Evolutionary conservation across 1,284 basidiomycete species (phyloP).

Genomic region (Cronartium ribicola): DNA sequence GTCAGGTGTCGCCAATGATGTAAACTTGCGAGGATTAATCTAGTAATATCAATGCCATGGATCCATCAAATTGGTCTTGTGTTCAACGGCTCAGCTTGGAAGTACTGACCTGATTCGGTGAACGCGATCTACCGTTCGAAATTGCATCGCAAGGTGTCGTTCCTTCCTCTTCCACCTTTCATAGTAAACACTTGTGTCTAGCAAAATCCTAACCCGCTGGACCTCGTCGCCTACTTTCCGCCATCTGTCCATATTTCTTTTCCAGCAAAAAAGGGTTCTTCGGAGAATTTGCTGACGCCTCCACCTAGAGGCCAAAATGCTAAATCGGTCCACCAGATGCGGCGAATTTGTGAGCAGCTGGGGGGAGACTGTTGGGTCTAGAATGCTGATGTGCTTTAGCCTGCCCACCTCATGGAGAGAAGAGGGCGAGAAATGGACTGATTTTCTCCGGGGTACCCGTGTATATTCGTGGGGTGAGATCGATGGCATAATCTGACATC

Average conservation of each 20-base stretch:
- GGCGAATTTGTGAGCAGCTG: not conserved
- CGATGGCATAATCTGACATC: too few species aligned
- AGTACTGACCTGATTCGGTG: conserved; percentile 13
- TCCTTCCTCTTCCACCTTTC: conserved; percentile 25
- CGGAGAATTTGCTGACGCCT: conserved; percentile 4
- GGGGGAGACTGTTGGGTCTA: not conserved
- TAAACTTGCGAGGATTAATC: conserved; percentile 3
- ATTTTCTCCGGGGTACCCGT: conserved; percentile 3
- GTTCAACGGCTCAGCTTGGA: not conserved
- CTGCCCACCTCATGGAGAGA: conserved; percentile 1
- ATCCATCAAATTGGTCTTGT: not conserved
- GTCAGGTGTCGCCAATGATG: conserved; percentile 33
- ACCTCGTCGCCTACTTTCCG: conserved; percentile 5
- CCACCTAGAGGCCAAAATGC: conserved; percentile 20
- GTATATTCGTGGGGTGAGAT: not conserved
- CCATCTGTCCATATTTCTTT: conserved; percentile 21
- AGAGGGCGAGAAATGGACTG: conserved; percentile 31
- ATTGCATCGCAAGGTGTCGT: not conserved
- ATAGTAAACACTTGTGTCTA: conserved; percentile 23
- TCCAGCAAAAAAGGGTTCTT: conserved; percentile 16
- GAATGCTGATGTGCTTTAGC: not conserved
- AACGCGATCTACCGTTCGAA: not conserved
- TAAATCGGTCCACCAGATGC: conserved; percentile 11
- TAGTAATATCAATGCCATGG: not conserved
- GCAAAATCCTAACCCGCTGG: conserved; percentile 7